phyloP scores from a whole-genome alignment of 768 basidiomycete genomes.

The Suillus hirtellus region DNA sequence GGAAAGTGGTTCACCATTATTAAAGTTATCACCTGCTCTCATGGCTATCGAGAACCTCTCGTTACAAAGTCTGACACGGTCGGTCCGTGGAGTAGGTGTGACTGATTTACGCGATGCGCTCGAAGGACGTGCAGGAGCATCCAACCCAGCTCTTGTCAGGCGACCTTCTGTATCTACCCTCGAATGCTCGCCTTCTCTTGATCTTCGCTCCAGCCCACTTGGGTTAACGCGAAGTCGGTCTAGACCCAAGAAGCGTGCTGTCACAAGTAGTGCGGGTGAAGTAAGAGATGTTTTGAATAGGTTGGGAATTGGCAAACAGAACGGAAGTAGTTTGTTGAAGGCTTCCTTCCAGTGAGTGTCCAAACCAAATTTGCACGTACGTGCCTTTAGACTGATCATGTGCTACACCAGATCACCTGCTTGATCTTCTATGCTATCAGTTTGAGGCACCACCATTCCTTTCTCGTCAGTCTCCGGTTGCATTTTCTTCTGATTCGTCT shows the following conservation, averaged over 20 bases:
- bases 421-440: conserved; percentile 8
- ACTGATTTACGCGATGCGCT: conserved; percentile 86
- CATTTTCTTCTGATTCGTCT: conserved; percentile 3
- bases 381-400: conserved; percentile 7
- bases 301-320: conserved; percentile 77
- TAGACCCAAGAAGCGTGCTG: conserved; percentile 52
- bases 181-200: conserved; percentile 60
- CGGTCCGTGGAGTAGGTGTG: conserved; percentile 81
- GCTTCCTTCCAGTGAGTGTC: conserved; percentile 57
- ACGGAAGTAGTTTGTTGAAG: conserved; percentile 62
- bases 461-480: conserved; percentile 9
- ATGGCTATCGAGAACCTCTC: conserved; percentile 94
- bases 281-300: conserved; percentile 81
- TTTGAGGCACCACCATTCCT: conserved; percentile 7
- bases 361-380: conserved; percentile 3
- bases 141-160: conserved; percentile 68
- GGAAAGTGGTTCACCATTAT: conserved; percentile 71
- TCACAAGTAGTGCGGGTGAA: conserved; percentile 59
- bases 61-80: conserved; percentile 78
- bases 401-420: conserved; percentile 5
- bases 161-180: conserved; percentile 77
- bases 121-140: conserved; percentile 82
- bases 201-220: conserved; percentile 40
- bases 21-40: conserved; percentile 80
- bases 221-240: conserved; percentile 55